Conservation (phyloP, 176 grass and related monocot species). For the Ensete glaucum region DNA sequence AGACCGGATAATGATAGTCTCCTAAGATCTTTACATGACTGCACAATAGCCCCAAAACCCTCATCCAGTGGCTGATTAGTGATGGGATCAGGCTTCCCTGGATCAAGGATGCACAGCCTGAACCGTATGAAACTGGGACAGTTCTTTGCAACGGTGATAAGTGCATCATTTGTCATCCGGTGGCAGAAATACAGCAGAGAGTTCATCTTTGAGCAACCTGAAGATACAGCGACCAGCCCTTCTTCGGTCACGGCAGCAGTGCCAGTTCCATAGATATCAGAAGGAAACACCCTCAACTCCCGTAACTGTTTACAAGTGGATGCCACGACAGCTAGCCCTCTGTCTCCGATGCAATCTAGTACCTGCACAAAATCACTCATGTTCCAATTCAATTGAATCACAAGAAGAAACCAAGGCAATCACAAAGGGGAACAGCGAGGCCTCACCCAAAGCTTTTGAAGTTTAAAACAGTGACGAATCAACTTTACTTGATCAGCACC, state of each 20-base stretch:
- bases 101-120: slow-evolving; percentile 56
- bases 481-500: slow-evolving; percentile 42
- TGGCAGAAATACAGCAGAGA: slow-evolving; percentile 16
- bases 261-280: slow-evolving; percentile 34
- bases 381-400: slow-evolving; percentile 1
- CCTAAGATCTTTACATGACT: slow-evolving; percentile 41
- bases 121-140: slow-evolving; percentile 64
- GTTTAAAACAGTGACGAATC: slow-evolving; percentile 48
- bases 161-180: slow-evolving; percentile 40
- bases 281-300: background rate
- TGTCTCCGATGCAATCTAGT: slow-evolving; percentile 60
- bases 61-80: too few relatives aligned
- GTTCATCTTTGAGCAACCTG: slow-evolving; percentile 50
- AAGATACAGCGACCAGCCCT: slow-evolving; percentile 23
- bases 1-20: slow-evolving; percentile 57
- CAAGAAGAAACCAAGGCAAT: background rate
- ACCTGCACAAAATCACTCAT: slow-evolving; percentile 30
- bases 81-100: background rate
- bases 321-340: slow-evolving; percentile 60
- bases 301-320: slow-evolving; percentile 40
- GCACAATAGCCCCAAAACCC: slow-evolving; percentile 35
- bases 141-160: slow-evolving; percentile 43
- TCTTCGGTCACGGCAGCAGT: slow-evolving; percentile 48
- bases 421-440: background rate
- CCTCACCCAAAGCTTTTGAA: slow-evolving; percentile 76